These are phyloP conservation scores for Ceratocystis lukuohia DNA, from an alignment of 2,329 filamentous ascomycete species.

Conservation along the genomic window DNA sequence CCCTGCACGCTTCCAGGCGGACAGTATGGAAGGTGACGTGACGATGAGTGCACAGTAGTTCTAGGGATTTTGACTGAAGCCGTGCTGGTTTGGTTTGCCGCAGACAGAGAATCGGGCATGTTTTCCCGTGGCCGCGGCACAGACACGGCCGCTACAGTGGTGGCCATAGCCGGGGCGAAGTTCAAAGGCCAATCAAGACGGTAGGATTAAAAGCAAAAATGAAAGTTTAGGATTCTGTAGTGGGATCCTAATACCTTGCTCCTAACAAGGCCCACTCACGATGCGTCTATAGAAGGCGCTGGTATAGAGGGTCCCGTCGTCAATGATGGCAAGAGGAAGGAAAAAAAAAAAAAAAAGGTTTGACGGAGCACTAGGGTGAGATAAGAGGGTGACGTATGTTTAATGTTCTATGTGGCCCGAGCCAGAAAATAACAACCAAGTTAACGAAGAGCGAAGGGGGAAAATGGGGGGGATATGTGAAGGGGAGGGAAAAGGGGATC, in stretches of 20 bases:
- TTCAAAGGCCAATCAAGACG: not conserved
- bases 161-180: slow-evolving; percentile 9
- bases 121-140: not conserved
- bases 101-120: not conserved
- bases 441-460: not conserved
- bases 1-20: slow-evolving; percentile 12
- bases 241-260: not conserved
- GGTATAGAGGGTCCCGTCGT: not conserved
- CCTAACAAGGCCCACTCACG: slow-evolving; percentile 1
- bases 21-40: slow-evolving; percentile 16
- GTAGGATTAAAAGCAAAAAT: not conserved
- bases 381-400: not conserved
- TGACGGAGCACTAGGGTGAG: not conserved
- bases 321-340: not conserved
- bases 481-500: not conserved
- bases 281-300: not conserved
- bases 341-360: not conserved
- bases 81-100: not conserved
- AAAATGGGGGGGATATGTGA: not conserved
- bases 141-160: slow-evolving; percentile 10
- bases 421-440: not conserved
- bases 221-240: not conserved
- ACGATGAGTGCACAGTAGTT: not conserved
- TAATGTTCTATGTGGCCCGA: not conserved
- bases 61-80: slow-evolving; percentile 13